Conservation (phyloP, 2,329 filamentous ascomycete genomes). For the Monosporascus sp. region DNA sequence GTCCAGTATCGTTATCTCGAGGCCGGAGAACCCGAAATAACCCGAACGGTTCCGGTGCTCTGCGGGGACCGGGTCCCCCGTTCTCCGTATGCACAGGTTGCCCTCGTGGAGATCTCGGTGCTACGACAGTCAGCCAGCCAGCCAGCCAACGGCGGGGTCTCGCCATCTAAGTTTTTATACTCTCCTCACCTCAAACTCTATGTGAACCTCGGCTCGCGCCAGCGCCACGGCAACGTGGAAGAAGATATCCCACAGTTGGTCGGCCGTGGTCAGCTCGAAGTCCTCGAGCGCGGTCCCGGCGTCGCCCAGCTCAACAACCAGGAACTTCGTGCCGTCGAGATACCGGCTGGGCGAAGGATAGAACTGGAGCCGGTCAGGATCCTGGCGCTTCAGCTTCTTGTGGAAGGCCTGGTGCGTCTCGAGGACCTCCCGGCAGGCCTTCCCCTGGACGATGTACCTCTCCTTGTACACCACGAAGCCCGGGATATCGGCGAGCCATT, state of each 20-base stretch:
- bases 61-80: slow-evolving; percentile 28
- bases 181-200: slow-evolving; percentile 52
- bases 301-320: slow-evolving; percentile 60
- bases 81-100: slow-evolving; percentile 53
- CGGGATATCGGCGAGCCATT: slow-evolving; percentile 58
- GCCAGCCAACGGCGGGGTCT: no score
- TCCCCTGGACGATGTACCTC: slow-evolving; percentile 54
- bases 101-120: slow-evolving; percentile 63
- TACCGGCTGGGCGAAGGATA: slow-evolving; percentile 59
- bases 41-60: slow-evolving; percentile 25
- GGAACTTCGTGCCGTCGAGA: slow-evolving; percentile 50
- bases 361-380: slow-evolving; percentile 52
- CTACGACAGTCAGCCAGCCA: slow-evolving; percentile 26
- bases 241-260: slow-evolving; percentile 60
- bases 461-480: slow-evolving; percentile 64
- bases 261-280: slow-evolving; percentile 41
- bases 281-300: slow-evolving; percentile 57
- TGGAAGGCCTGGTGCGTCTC: slow-evolving; percentile 58
- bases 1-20: slow-evolving; percentile 61
- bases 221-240: slow-evolving; percentile 55
- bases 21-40: slow-evolving; percentile 53
- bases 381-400: slow-evolving; percentile 46
- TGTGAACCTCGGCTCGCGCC: slow-evolving; percentile 51
- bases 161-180: no score
- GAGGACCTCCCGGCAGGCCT: slow-evolving; percentile 46